Base-by-base conservation (phyloP, 2,329 filamentous ascomycete genomes). In the Curvularia hawaiiensis region DNA sequence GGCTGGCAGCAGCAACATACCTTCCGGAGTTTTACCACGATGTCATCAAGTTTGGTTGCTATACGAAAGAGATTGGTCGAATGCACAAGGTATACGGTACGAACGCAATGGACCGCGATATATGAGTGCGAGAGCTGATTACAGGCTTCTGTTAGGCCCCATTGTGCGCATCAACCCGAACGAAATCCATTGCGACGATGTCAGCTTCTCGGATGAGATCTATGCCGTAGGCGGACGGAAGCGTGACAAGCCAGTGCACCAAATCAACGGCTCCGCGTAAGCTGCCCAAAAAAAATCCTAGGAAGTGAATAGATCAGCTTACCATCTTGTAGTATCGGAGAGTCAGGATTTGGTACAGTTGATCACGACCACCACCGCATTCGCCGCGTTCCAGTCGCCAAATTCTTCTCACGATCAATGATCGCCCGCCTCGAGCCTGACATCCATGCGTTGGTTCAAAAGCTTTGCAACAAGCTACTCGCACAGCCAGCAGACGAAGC, bases 11-110 rank as follows among this genome's bases (percentile, higher is more conserved):
- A 10, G 65, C 72, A 20, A 75, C 75, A 1, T 67, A 68, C 26
- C 61, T 64, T 52, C 75, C 74, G 4, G 74, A 78, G 31, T 70
- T 74, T 22, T 78, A 76, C 54, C 68, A 76, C 58, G 75, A 79
- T 64, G 65, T 74, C 9, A 45, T 74, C 16, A 58, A 61, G 28
- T 62, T 63, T 12, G 75, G 74, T 0, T 66, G 69, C 47, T 77
- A 72, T 43, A 66, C 67, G 0, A 73, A 68, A 30, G 62, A 74
- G 58, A 75, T 79, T 30, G 59, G 67, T 12, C 68, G 67, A 47
- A 67, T 78, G 68, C 77, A 79, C 54, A 59, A 70, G 41, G 60
- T 64, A 54, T 78, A 78, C 59, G 73, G 73, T 75, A 52, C 50
- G 60, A 18, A 14, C 5, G 18, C 9, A 7, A 38, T 14, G 2